Evolutionary conservation across 768 basidiomycete genomes (phyloP).

Genomic region (Xerocomus potaroensis): DNA sequence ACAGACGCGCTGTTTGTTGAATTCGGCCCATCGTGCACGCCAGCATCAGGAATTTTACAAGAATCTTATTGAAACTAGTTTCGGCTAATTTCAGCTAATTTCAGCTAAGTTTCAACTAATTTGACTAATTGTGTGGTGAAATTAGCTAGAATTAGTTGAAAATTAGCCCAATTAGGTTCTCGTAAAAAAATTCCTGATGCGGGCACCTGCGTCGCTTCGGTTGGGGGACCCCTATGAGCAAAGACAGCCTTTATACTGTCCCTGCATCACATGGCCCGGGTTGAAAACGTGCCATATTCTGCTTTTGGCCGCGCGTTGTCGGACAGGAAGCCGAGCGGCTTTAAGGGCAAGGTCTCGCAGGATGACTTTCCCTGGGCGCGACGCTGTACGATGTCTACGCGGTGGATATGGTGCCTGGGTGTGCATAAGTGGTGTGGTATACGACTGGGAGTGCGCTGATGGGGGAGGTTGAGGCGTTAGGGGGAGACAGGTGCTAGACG

Average conservation of each 20-base stretch:
- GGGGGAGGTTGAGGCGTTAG: conserved; percentile 2
- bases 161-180: too few species aligned
- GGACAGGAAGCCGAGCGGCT: too few species aligned
- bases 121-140: too few species aligned
- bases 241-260: conserved; percentile 1
- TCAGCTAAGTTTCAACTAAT: too few species aligned
- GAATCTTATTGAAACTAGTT: too few species aligned
- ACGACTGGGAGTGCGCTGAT: conserved; percentile 22
- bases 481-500: conserved; percentile 18
- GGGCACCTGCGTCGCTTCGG: conserved; percentile 1
- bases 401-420: conserved; percentile 7
- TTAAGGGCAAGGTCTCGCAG: conserved; percentile 15
- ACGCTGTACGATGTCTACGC: conserved; percentile 26
- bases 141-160: too few species aligned
- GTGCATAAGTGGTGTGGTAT: neutral
- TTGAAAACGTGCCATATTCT: conserved; percentile 19
- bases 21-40: too few species aligned
- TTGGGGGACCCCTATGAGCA: conserved; percentile 7
- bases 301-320: conserved; percentile 23
- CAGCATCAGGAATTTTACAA: too few species aligned
- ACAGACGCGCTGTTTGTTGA: too few species aligned
- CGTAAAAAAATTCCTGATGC: too few species aligned
- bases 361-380: conserved; percentile 23
- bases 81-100: too few species aligned
- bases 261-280: neutral